Percentiles rank a stretch among this genome's conserved stretches.
Conservation (phyloP, 1,284 basidiomycete species). For the Lentinula novae-zelandiae region DNA sequence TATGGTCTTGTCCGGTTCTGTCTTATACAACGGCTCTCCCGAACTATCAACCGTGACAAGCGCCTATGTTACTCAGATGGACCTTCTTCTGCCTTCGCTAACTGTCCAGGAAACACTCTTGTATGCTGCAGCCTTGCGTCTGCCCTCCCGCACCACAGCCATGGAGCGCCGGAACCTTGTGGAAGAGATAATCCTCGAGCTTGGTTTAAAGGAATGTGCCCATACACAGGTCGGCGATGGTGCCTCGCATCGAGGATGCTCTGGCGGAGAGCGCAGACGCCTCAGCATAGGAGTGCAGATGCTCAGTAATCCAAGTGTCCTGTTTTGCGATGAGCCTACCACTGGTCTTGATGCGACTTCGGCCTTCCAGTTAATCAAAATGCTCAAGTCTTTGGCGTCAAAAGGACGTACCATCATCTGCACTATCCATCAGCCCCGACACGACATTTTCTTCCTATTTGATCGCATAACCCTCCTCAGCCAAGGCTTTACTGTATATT, state of each 20-base stretch:
- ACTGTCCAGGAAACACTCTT: conserved; percentile 45
- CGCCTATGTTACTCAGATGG: conserved; percentile 13
- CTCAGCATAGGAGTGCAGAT: conserved; percentile 31
- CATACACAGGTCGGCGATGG: conserved; percentile 41
- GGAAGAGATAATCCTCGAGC: conserved; percentile 45
- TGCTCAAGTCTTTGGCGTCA: conserved; percentile 40
- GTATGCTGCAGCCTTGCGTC: conserved; percentile 42
- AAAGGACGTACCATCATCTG: conserved; percentile 44
- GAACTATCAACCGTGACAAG: conserved; percentile 7
- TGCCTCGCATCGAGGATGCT: conserved; percentile 40
- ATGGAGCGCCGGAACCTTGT: conserved; percentile 35
- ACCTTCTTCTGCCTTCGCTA: conserved; percentile 7
- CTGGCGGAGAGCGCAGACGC: conserved; percentile 42
- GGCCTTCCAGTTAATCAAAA: conserved; percentile 42
- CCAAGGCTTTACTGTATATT: conserved; percentile 40
- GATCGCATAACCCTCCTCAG: conserved; percentile 41
- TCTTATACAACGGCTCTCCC: conserved; percentile 9
- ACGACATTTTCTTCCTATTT: conserved; percentile 46
- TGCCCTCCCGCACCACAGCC: conserved; percentile 34
- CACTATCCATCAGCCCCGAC: conserved; percentile 48
- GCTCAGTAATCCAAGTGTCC: conserved; percentile 41
- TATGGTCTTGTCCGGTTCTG: conserved; percentile 5
- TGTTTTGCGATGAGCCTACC: conserved; percentile 45
- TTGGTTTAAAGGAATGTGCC: conserved; percentile 46
- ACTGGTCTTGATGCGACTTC: conserved; percentile 44